Conservation (phyloP, 176 grass and related monocot genomes). For the Lolium perenne region DNA sequence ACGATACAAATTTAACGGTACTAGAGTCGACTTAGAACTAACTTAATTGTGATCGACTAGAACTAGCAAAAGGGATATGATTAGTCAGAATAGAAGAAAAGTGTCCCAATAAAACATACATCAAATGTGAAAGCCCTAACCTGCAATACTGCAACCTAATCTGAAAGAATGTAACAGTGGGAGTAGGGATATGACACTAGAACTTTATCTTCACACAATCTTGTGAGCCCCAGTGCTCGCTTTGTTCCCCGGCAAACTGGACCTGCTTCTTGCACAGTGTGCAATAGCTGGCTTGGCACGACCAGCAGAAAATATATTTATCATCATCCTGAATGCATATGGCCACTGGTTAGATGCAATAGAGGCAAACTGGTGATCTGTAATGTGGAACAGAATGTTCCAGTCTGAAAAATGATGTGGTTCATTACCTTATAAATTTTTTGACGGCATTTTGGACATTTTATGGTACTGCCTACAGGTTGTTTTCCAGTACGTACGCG, state of each 20-base stretch:
- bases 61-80: too few species aligned
- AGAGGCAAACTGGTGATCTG: background rate
- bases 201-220: conserved; percentile 31
- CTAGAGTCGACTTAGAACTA: too few species aligned
- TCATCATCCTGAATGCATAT: conserved; percentile 33
- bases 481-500: background rate
- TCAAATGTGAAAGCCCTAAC: background rate
- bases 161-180: background rate
- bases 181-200: background rate
- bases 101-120: too few species aligned
- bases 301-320: conserved; percentile 65
- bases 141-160: background rate
- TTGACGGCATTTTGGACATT: background rate
- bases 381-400: background rate
- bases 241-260: background rate
- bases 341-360: background rate
- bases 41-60: too few species aligned
- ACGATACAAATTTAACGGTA: too few species aligned
- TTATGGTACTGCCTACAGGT: background rate
- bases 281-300: conserved; percentile 52
- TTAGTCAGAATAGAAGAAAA: too few species aligned
- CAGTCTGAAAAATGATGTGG: background rate
- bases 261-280: conserved; percentile 44
- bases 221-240: conserved; percentile 31
- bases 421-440: background rate